Percentiles rank a stretch among this genome's conserved stretches.
Conservation (phyloP, 495 filamentous ascomycete genomes). For the Recurvomyces mirabilis region DNA sequence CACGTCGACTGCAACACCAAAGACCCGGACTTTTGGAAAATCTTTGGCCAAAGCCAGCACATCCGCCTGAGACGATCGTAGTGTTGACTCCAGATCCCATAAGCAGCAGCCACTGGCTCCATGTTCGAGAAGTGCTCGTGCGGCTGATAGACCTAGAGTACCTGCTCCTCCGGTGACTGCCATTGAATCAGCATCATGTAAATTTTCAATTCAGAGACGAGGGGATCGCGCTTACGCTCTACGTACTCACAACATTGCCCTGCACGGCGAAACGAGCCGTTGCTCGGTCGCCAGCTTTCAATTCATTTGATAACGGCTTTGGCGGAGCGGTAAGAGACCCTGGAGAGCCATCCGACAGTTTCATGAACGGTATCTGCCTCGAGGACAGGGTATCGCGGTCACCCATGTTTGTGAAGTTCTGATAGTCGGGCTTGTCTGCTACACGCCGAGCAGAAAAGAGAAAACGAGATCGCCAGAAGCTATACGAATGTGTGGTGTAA, state of each 20-base stretch:
- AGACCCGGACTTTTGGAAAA: constrained; percentile 44
- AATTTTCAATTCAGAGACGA: background rate
- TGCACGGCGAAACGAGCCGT: constrained; percentile 47
- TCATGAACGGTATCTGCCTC: constrained; percentile 45
- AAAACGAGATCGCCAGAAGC: too few species aligned
- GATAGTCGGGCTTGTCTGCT: background rate
- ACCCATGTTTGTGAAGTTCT: background rate
- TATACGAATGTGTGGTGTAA: too few species aligned
- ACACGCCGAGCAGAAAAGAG: too few species aligned
- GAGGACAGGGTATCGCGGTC: constrained; percentile 26
- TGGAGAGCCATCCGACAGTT: constrained; percentile 40
- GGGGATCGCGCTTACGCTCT: constrained; percentile 1
- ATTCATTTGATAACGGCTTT: constrained; percentile 30
- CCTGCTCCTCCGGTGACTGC: constrained; percentile 59
- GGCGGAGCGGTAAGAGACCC: constrained; percentile 39
- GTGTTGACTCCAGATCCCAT: constrained; percentile 46
- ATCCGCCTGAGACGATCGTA: constrained; percentile 29
- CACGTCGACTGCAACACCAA: constrained; percentile 44
- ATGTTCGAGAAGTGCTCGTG: constrained; percentile 60
- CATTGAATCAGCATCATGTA: constrained; percentile 5
- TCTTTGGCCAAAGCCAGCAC: constrained; percentile 36
- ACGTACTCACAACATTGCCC: constrained; percentile 49
- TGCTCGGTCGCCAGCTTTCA: constrained; percentile 39
- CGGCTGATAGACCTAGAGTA: constrained; percentile 48
- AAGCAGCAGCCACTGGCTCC: constrained; percentile 49